These are phyloP conservation scores for Millerozyma miso DNA, from an alignment of 805 yeast species.

Conservation along the genomic window DNA sequence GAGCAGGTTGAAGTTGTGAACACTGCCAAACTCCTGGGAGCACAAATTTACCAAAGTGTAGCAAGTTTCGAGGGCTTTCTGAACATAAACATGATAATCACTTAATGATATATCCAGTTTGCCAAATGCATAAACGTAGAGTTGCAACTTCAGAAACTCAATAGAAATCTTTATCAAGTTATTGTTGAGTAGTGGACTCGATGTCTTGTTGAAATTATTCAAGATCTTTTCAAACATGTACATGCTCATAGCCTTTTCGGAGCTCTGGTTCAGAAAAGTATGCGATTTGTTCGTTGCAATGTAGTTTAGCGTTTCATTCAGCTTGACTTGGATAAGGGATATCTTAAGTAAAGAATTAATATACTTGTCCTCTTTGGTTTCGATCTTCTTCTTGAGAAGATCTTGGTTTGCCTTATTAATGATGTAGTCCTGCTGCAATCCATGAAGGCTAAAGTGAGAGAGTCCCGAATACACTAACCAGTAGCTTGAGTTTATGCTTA, in stretches of 20 bases:
- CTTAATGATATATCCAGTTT: slow-evolving; percentile 16
- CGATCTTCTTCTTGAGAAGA: slow-evolving; percentile 6
- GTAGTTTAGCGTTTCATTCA: slow-evolving; percentile 36
- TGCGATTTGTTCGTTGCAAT: slow-evolving; percentile 17
- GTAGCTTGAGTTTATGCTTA: slow-evolving; percentile 39
- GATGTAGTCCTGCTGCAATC: slow-evolving; percentile 34
- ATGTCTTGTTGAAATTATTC: slow-evolving; percentile 19
- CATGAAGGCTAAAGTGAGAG: slow-evolving; percentile 26
- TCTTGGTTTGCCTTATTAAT: slow-evolving; percentile 28
- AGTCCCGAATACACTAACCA: slow-evolving; percentile 40
- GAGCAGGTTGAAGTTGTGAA: slow-evolving; percentile 22
- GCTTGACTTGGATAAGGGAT: slow-evolving; percentile 35
- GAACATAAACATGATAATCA: slow-evolving; percentile 26
- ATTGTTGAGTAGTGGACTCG: slow-evolving; percentile 17
- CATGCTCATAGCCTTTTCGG: slow-evolving; percentile 32
- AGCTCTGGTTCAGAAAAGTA: slow-evolving; percentile 10
- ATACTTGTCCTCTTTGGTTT: slow-evolving; percentile 15
- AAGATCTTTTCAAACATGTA: slow-evolving; percentile 42
- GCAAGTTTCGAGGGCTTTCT: slow-evolving; percentile 27
- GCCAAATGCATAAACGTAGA: slow-evolving; percentile 32
- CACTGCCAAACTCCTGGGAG: slow-evolving; percentile 13
- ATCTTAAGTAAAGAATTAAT: slow-evolving; percentile 24
- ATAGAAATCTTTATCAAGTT: slow-evolving; percentile 27
- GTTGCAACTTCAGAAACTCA: slow-evolving; percentile 35
- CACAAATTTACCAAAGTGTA: slow-evolving; percentile 22